Evolutionary conservation across 805 yeast species (phyloP).

Genomic region (Candida awuae): DNA sequence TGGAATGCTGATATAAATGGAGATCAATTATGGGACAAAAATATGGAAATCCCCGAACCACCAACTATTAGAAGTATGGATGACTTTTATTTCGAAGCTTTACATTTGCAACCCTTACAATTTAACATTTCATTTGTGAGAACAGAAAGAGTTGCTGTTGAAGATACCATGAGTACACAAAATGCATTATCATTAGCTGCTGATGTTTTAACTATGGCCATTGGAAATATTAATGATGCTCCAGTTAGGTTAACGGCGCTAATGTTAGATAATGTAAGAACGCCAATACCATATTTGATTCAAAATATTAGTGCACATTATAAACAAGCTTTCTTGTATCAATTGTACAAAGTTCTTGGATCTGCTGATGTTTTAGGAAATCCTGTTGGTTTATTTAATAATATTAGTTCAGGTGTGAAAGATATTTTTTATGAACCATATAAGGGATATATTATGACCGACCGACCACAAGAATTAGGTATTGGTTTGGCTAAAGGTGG

Average conservation of each 20-base stretch:
- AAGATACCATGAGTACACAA: conserved; percentile 46
- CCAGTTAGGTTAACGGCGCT: conserved; percentile 86
- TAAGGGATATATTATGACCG: conserved; percentile 89
- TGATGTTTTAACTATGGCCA: conserved; percentile 89
- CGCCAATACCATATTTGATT: conserved; percentile 65
- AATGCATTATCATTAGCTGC: conserved; percentile 68
- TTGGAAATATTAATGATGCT: conserved; percentile 95
- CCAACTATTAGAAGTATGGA: conserved; percentile 39
- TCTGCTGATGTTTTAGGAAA: conserved; percentile 95
- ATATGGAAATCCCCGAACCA: conserved; percentile 66
- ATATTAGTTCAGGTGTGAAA: conserved; percentile 87
- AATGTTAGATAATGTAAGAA: conserved; percentile 80
- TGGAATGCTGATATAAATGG: conserved; percentile 43
- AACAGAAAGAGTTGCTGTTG: conserved; percentile 62
- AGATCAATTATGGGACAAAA: conserved; percentile 49
- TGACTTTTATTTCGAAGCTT: conserved; percentile 85
- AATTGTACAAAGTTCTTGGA: conserved; percentile 85
- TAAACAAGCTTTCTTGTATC: conserved; percentile 85
- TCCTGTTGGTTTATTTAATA: conserved; percentile 94
- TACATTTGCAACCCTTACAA: conserved; percentile 87
- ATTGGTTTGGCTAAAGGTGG: conserved; percentile 96
- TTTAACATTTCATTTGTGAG: conserved; percentile 85
- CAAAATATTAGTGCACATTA: conserved; percentile 77
- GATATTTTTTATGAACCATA: conserved; percentile 97
- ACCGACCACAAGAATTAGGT: conserved; percentile 92